A percentile compares a stretch with the other conserved stretches of the same genome.
These are phyloP conservation scores for Polysphondylium violaceum DNA, from an alignment of 78 protist genomes.

Conservation along the genomic window DNA sequence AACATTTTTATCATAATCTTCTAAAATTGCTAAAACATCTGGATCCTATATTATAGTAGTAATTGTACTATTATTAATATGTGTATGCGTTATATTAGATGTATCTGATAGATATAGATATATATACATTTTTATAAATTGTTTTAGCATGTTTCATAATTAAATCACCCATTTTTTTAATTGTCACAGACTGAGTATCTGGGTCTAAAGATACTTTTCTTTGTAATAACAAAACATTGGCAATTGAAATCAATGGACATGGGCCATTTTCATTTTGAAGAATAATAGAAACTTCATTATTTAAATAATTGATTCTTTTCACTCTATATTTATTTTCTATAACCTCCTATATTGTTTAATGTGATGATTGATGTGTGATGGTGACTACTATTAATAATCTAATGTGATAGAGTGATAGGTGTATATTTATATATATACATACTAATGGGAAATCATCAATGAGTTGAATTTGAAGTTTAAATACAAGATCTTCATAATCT, in stretches of 20 bases:
- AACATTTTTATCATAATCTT: constrained; percentile 68
- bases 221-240: constrained; percentile 60
- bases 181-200: not conserved
- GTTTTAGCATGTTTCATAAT: constrained; percentile 61
- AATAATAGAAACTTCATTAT: constrained; percentile 30
- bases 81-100: not conserved
- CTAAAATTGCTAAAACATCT: constrained; percentile 42
- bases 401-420: not conserved
- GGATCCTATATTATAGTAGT: constrained; percentile 9
- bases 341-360: too few relatives aligned
- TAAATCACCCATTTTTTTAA: constrained; percentile 60
- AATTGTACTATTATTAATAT: not conserved
- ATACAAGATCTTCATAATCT: constrained; percentile 59
- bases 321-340: constrained; percentile 43
- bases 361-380: too few relatives aligned
- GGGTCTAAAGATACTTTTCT: constrained; percentile 21
- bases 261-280: constrained; percentile 80
- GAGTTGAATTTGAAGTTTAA: constrained; percentile 6
- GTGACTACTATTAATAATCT: too few relatives aligned
- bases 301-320: constrained; percentile 29
- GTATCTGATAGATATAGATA: not conserved
- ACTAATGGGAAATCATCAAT: constrained; percentile 12
- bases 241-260: constrained; percentile 74
- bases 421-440: not conserved
- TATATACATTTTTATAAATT: constrained; percentile 39